Conservation (phyloP, 768 basidiomycete species). For the Hysterangium stoloniferum region DNA sequence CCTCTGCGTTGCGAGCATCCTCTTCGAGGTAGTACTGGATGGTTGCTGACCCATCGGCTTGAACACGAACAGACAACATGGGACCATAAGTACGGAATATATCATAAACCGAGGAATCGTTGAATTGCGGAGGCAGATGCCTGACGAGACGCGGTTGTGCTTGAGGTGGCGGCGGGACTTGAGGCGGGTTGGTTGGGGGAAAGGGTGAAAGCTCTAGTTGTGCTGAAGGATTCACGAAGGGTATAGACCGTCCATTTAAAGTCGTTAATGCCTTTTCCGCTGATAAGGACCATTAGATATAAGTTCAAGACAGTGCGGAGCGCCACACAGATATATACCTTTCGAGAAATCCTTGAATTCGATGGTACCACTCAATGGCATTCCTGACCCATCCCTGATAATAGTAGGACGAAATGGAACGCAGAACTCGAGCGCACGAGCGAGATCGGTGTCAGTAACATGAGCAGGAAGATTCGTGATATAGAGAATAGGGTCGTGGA, state of each 20-base stretch:
- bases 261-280: slow-evolving; percentile 88
- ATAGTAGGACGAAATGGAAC: slow-evolving; percentile 80
- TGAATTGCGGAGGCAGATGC: slow-evolving; percentile 63
- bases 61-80: slow-evolving; percentile 62
- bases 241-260: slow-evolving; percentile 67
- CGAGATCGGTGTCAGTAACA: slow-evolving; percentile 71
- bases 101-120: slow-evolving; percentile 73
- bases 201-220: slow-evolving; percentile 72
- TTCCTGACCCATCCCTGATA: slow-evolving; percentile 45
- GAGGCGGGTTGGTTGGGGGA: slow-evolving; percentile 70
- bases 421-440: slow-evolving; percentile 62
- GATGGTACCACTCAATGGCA: slow-evolving; percentile 60
- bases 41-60: slow-evolving; percentile 67
- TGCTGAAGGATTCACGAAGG: slow-evolving; percentile 49
- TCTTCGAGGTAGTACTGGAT: slow-evolving; percentile 87
- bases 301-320: slow-evolving; percentile 1
- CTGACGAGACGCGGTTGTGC: slow-evolving; percentile 79
- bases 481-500: slow-evolving; percentile 76
- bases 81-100: slow-evolving; percentile 80
- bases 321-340: slow-evolving; percentile 37
- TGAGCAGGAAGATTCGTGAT: slow-evolving; percentile 70
- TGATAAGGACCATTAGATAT: slow-evolving; percentile 23
- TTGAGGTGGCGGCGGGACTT: slow-evolving; percentile 64
- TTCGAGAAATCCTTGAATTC: slow-evolving; percentile 79
- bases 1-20: slow-evolving; percentile 71